Conservation (phyloP, 176 grass and related monocot species). For the Aegilops tauschii region DNA sequence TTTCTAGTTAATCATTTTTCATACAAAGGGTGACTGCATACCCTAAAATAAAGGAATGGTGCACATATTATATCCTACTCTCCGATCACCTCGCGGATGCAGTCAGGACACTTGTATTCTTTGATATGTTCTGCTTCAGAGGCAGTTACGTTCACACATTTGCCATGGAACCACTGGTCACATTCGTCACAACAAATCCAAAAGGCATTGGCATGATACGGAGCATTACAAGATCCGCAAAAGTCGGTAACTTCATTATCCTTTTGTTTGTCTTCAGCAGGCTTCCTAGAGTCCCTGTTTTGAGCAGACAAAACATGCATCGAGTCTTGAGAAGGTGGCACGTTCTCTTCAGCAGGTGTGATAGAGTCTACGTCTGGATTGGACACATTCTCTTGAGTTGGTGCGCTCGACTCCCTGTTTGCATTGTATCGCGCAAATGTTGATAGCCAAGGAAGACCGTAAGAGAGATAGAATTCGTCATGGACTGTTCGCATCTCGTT, state of each 20-base stretch:
- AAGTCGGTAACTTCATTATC: background rate
- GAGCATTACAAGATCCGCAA: background rate
- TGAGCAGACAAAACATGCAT: background rate
- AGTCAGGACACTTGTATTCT: background rate
- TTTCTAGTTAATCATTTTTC: background rate
- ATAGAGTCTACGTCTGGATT: background rate
- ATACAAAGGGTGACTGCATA: background rate
- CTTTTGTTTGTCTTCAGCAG: background rate
- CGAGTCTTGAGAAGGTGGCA: no score
- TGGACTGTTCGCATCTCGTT: background rate
- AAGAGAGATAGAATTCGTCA: background rate
- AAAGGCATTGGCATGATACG: background rate
- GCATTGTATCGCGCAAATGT: background rate
- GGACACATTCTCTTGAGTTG: background rate
- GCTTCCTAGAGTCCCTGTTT: background rate
- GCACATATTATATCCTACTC: background rate
- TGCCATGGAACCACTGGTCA: background rate
- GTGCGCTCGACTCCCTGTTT: no score
- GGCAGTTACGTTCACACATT: conserved; percentile 1
- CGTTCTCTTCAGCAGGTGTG: background rate
- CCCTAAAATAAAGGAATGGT: background rate
- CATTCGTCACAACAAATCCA: background rate
- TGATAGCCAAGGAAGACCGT: background rate
- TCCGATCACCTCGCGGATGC: background rate
- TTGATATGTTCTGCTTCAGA: background rate